Base-by-base conservation (phyloP, 2,329 filamentous ascomycete genomes). In the Xylariaceae sp. region DNA sequence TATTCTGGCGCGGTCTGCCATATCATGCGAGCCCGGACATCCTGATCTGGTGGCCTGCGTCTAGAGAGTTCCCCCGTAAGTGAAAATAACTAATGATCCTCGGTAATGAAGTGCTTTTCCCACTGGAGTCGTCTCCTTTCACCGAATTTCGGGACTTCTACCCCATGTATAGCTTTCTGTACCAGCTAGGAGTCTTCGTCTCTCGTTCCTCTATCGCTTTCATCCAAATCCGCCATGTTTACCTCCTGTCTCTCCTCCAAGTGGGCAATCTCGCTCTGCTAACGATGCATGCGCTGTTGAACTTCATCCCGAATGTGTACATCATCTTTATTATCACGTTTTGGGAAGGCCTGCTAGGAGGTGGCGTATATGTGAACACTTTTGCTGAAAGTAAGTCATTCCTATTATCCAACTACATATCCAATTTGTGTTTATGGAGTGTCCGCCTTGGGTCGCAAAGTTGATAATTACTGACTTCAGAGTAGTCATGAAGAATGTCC, bases 171-270 rank as follows among this genome's bases (percentile, higher is more conserved):
- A 89, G 89, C 64, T 92, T 95, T 59, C 87, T 97, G 62, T 97
- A 99, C 74, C 93, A 99, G 77, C 79, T 92, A 2, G 94, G 94
- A 57, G 94, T 97, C 64, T 97, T 97, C 76, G 84, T 97, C 67
- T 96, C 93, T 0, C 88, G 94, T 13, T 95, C 92, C 0, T 96
- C 91, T 0, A 92, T 90, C 0, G 91, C 93, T 0, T 96, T 96
- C 73, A 72, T 95, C 66, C 87, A 92, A 34, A 82, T 97, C 48
- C 89, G 88, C 67, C 79, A 85, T 53, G 81, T 97, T 1, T 97
- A 97, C 71, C 67, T 90, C 0, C 92, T 92, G 0, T 90, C 91
- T 0, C 73, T 93, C 8, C 81, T 99, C 0, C 94, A 97, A 73
- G 77, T 94, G 2, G 79, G 79, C 60, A 99, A 97, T 68, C 80